Conservation (phyloP, 495 filamentous ascomycete species). For the Wilcoxina mikolae region DNA sequence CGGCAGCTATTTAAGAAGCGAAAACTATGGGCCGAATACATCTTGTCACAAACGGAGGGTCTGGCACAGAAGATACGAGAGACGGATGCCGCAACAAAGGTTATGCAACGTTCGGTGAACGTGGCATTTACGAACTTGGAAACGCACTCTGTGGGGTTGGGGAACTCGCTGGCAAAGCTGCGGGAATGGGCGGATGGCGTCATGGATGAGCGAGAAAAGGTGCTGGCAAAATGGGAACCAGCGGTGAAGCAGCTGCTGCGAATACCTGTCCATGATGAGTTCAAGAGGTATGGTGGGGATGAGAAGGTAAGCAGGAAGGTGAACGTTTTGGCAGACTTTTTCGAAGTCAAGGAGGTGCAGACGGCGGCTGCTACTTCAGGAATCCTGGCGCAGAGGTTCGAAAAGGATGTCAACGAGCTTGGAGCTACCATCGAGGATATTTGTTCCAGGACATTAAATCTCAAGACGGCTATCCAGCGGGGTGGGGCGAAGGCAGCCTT, state of each 20-base stretch:
- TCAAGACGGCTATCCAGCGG: slow-evolving; percentile 34
- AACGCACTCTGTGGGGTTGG: slow-evolving; percentile 46
- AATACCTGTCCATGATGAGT: slow-evolving; percentile 47
- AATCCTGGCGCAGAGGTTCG: slow-evolving; percentile 39
- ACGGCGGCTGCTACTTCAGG: slow-evolving; percentile 39
- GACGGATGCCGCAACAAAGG: slow-evolving; percentile 40
- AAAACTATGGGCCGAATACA: slow-evolving; percentile 24
- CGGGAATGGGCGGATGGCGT: slow-evolving; percentile 47
- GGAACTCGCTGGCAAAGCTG: slow-evolving; percentile 45
- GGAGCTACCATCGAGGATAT: slow-evolving; percentile 40
- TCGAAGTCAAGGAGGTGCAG: slow-evolving; percentile 42
- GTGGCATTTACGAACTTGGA: slow-evolving; percentile 59
- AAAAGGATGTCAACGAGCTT: slow-evolving; percentile 38
- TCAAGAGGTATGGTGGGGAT: slow-evolving; percentile 31
- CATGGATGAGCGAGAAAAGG: slow-evolving; percentile 42
- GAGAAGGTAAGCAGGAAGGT: slow-evolving; percentile 22
- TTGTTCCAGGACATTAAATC: slow-evolving; percentile 38
- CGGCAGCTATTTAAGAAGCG: slow-evolving; percentile 27
- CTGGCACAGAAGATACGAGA: slow-evolving; percentile 32
- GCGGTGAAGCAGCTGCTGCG: slow-evolving; percentile 38
- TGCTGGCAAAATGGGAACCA: slow-evolving; percentile 43
- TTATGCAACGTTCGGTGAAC: slow-evolving; percentile 45
- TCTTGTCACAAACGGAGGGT: slow-evolving; percentile 14
- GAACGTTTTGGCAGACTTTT: slow-evolving; percentile 43
- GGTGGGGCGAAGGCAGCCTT: slow-evolving; percentile 9